These are phyloP conservation scores for Colletotrichum acutatum DNA, from an alignment of 2,329 filamentous ascomycete genomes.

Conservation along the genomic window DNA sequence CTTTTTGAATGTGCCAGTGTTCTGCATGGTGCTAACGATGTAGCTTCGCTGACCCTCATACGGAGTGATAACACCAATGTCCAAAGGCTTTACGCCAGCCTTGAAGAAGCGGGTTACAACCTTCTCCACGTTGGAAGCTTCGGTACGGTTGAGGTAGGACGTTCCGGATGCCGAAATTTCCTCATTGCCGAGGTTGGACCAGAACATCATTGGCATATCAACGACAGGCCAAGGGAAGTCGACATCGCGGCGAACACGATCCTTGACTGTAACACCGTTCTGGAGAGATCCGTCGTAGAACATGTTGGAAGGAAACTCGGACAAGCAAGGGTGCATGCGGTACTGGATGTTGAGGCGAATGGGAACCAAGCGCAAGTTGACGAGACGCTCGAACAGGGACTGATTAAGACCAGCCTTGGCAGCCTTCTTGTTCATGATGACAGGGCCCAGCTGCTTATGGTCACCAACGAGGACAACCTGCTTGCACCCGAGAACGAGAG, in stretches of 20 bases:
- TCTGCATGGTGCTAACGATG: constrained; percentile 99
- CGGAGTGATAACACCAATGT: constrained; percentile 98
- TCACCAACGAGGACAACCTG: constrained; percentile 99
- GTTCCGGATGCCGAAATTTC: constrained; percentile 98
- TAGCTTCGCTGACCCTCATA: constrained; percentile 99
- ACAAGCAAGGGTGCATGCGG: constrained; percentile 98
- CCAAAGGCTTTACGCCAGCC: constrained; percentile 90
- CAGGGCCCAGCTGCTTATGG: constrained; percentile 96
- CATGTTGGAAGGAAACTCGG: constrained; percentile 99
- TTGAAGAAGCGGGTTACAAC: constrained; percentile 99
- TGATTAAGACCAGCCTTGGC: constrained; percentile 98
- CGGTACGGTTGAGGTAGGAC: constrained; percentile 96
- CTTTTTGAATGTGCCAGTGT: constrained; percentile 96
- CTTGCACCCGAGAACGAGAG: constrained; percentile 95
- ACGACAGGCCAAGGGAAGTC: constrained; percentile 98
- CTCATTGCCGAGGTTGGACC: constrained; percentile 97
- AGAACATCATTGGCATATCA: constrained; percentile 99
- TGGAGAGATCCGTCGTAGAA: constrained; percentile 98
- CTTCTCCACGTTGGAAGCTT: constrained; percentile 98
- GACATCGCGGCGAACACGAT: constrained; percentile 89
- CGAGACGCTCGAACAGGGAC: constrained; percentile 96
- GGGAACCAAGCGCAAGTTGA: constrained; percentile 88
- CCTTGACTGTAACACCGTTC: constrained; percentile 92
- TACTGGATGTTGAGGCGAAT: constrained; percentile 98
- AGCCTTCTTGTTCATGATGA: constrained; percentile 99